Evolutionary conservation across 257 asterid species (phyloP).

Genomic region (Lithospermum erythrorhizon): DNA sequence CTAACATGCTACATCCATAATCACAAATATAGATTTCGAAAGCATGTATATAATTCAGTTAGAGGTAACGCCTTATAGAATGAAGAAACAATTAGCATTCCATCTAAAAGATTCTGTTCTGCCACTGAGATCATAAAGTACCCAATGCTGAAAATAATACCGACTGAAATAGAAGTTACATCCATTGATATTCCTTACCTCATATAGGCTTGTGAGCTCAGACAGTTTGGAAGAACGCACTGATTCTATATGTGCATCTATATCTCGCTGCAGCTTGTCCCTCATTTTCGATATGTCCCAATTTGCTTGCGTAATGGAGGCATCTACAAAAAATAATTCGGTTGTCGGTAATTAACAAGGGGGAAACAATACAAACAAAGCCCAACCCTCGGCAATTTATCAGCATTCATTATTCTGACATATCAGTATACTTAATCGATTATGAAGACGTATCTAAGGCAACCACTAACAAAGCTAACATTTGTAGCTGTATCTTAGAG

Average conservation of each 20-base stretch:
- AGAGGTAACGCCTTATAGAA: too few relatives aligned
- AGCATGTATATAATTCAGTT: too few relatives aligned
- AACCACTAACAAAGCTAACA: not conserved
- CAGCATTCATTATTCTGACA: too few relatives aligned
- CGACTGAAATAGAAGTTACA: not conserved
- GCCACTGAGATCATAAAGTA: too few relatives aligned
- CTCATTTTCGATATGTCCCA: slow-evolving; percentile 51
- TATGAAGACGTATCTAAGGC: too few relatives aligned
- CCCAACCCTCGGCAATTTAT: not conserved
- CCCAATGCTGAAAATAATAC: not conserved
- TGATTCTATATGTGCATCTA: slow-evolving; percentile 36
- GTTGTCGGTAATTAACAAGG: not conserved
- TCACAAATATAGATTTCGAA: too few relatives aligned
- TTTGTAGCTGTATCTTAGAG: not conserved
- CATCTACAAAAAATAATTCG: slow-evolving; percentile 26
- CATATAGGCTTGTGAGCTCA: slow-evolving; percentile 26
- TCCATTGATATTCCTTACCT: slow-evolving; percentile 21
- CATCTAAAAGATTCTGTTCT: too few relatives aligned
- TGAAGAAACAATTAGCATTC: too few relatives aligned
- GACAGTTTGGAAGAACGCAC: slow-evolving; percentile 37
- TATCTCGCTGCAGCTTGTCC: slow-evolving; percentile 47
- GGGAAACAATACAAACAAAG: not conserved
- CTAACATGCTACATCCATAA: too few relatives aligned
- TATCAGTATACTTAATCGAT: too few relatives aligned
- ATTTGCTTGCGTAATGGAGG: slow-evolving; percentile 37